Percentiles rank a stretch among this genome's conserved stretches.
These are phyloP conservation scores for Cocos nucifera DNA, from an alignment of 176 grass and related monocot species.

Conservation along the genomic window DNA sequence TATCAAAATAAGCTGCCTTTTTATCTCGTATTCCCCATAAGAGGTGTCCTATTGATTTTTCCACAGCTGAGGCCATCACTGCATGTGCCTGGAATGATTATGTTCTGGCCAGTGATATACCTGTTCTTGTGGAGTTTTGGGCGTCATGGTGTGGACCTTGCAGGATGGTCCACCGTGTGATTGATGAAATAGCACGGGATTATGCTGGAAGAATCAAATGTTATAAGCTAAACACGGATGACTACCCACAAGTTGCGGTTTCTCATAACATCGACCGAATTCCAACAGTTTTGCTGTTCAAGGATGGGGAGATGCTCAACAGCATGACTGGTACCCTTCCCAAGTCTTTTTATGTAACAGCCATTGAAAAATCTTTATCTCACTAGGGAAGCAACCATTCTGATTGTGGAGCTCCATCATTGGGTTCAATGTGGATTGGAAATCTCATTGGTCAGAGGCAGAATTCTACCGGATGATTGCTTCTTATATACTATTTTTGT, in stretches of 20 bases:
- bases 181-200: constrained; percentile 68
- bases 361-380: constrained; percentile 65
- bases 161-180: constrained; percentile 51
- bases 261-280: constrained; percentile 49
- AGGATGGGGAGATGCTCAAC: constrained; percentile 68
- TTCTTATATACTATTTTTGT: no score
- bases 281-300: constrained; percentile 83
- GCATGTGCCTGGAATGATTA: constrained; percentile 64
- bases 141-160: constrained; percentile 91
- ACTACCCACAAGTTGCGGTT: constrained; percentile 55
- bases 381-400: constrained; percentile 1
- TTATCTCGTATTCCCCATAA: neutral
- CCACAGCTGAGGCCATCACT: constrained; percentile 66
- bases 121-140: constrained; percentile 87
- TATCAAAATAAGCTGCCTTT: neutral
- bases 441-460: neutral
- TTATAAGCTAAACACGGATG: constrained; percentile 70
- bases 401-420: neutral
- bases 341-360: constrained; percentile 66
- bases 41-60: constrained; percentile 2
- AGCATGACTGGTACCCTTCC: constrained; percentile 85
- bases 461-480: no score
- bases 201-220: constrained; percentile 70
- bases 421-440: neutral
- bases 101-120: constrained; percentile 69